Percentiles rank a stretch among this genome's conserved stretches.
Evolutionary conservation across 176 grass and related monocot species (phyloP).

Genomic region (Ampelocalamus luodianensis): DNA sequence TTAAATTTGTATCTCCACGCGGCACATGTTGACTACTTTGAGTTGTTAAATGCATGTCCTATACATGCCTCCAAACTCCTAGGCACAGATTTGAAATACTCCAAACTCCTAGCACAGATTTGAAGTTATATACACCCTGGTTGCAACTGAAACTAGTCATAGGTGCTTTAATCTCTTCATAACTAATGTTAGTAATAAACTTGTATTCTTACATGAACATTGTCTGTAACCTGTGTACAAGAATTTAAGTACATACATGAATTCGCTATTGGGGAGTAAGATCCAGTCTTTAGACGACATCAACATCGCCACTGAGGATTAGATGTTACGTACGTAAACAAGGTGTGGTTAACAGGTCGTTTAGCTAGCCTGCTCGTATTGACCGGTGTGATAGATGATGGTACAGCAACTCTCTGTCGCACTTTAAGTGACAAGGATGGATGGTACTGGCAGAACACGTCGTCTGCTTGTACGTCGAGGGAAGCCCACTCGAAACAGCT

Average conservation of each 20-base stretch:
- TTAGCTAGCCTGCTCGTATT: not conserved
- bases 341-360: not conserved
- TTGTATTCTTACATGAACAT: slow-evolving; percentile 6
- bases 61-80: slow-evolving; percentile 1
- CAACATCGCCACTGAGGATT: not conserved
- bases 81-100: slow-evolving; percentile 5
- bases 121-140: too few relatives aligned
- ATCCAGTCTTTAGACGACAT: not conserved
- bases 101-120: not conserved
- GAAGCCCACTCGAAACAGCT: not conserved
- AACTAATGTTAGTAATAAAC: not conserved
- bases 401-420: slow-evolving; percentile 3
- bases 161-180: not conserved
- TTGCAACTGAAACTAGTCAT: not conserved
- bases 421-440: slow-evolving; percentile 33
- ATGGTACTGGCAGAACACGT: not conserved
- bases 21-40: not conserved
- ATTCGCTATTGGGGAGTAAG: not conserved
- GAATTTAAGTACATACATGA: too few relatives aligned
- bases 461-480: not conserved
- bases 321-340: slow-evolving; percentile 10
- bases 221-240: not conserved
- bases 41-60: slow-evolving; percentile 1
- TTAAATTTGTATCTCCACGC: too few relatives aligned
- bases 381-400: not conserved